Evolutionary conservation across 2,329 filamentous ascomycete genomes (phyloP).

Genomic region (Thelonectria olida): DNA sequence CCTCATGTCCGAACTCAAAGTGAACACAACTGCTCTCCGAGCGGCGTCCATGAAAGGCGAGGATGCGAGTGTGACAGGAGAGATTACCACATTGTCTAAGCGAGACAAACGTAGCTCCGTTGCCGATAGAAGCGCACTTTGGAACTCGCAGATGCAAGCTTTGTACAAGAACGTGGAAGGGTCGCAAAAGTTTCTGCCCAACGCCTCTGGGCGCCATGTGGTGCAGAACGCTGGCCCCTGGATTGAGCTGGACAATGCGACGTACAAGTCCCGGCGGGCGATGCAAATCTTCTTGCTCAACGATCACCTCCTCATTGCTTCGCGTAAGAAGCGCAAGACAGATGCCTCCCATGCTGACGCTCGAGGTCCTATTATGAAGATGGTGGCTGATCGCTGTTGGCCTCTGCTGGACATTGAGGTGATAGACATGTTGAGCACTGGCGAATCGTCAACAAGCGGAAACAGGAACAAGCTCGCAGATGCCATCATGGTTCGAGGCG

Average conservation of each 20-base stretch:
- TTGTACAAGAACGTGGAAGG: slow-evolving; percentile 98
- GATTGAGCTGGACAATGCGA: slow-evolving; percentile 97
- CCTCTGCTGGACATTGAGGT: slow-evolving; percentile 91
- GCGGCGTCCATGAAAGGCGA: slow-evolving; percentile 64
- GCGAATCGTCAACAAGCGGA: slow-evolving; percentile 60
- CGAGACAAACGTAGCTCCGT: slow-evolving; percentile 91
- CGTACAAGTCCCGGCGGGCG: slow-evolving; percentile 89
- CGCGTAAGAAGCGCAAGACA: slow-evolving; percentile 88
- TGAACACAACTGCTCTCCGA: slow-evolving; percentile 74
- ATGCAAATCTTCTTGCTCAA: slow-evolving; percentile 95
- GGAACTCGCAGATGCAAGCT: slow-evolving; percentile 75
- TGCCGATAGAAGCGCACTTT: slow-evolving; percentile 71
- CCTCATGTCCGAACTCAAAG: slow-evolving; percentile 91
- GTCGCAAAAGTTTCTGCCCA: slow-evolving; percentile 95
- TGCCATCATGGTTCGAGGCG: slow-evolving; percentile 87
- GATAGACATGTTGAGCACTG: slow-evolving; percentile 81
- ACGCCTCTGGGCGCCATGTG: slow-evolving; percentile 89
- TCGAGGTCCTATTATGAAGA: slow-evolving; percentile 71
- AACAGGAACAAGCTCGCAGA: slow-evolving; percentile 74
- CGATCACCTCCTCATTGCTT: slow-evolving; percentile 91
- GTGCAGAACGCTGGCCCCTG: slow-evolving; percentile 91
- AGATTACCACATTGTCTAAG: slow-evolving; percentile 64
- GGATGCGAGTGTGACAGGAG: slow-evolving; percentile 58
- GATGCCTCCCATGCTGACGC: slow-evolving; percentile 67
- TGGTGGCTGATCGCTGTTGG: slow-evolving; percentile 95